Evolutionary conservation across 257 asterid genomes (phyloP).

Genomic region (Anisodus tanguticus): DNA sequence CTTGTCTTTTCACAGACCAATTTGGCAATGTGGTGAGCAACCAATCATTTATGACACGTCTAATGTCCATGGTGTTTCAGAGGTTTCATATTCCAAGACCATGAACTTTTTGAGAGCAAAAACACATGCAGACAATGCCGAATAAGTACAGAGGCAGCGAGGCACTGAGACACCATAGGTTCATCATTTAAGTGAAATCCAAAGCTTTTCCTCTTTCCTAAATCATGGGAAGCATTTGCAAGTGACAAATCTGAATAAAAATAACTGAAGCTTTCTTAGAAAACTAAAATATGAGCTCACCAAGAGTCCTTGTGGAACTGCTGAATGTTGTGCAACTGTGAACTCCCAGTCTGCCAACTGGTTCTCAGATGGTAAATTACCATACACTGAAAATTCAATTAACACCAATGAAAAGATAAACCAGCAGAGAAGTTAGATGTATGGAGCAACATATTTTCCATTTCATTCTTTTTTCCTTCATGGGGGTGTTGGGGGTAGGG

Average conservation of each 20-base stretch:
- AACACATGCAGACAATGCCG: neutral
- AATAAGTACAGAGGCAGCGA: neutral
- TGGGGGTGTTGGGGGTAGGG: neutral
- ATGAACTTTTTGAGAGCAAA: neutral
- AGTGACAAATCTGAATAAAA: neutral
- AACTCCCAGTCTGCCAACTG: conserved; percentile 97
- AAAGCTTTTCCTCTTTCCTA: neutral
- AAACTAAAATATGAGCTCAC: conserved; percentile 34
- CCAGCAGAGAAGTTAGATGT: neutral
- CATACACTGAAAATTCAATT: conserved; percentile 69
- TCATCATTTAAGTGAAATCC: neutral
- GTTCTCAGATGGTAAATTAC: conserved; percentile 81
- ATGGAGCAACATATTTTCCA: neutral
- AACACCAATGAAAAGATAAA: neutral
- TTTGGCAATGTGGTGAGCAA: neutral
- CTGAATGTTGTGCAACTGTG: conserved; percentile 87
- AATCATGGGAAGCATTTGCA: conserved; percentile 13
- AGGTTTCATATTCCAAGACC: neutral
- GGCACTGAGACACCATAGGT: neutral
- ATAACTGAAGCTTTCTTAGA: conserved; percentile 21
- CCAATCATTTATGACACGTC: neutral
- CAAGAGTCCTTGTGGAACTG: conserved; percentile 58
- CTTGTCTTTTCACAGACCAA: neutral
- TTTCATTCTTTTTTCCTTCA: neutral
- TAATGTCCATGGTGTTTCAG: neutral